These are phyloP conservation scores for Bretschneidera sinensis DNA, from an alignment of 345 rosid genomes.

Conservation along the genomic window DNA sequence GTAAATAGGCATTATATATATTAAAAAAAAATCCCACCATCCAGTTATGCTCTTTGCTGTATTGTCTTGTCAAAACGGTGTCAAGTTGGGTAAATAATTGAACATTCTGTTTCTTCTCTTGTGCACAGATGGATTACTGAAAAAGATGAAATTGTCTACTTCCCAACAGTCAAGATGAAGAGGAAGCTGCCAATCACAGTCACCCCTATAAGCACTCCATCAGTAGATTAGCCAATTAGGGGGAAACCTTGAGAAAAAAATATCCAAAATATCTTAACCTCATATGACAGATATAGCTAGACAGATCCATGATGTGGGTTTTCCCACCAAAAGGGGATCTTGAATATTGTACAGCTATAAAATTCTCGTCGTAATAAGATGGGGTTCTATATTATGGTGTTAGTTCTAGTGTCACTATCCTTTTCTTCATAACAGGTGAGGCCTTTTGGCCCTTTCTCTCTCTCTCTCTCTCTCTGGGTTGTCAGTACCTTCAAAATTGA, in stretches of 20 bases:
- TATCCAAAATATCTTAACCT: too few species aligned
- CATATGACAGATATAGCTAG: too few species aligned
- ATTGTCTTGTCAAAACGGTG: background rate
- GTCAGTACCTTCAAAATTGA: conserved; percentile 17
- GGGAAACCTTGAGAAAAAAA: too few species aligned
- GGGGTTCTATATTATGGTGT: conserved; percentile 17
- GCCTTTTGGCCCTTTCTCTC: background rate
- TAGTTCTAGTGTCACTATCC: conserved; percentile 39
- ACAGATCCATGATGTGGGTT: too few species aligned
- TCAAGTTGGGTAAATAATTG: background rate
- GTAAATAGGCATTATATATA: background rate
- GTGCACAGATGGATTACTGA: conserved; percentile 58
- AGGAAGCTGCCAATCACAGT: conserved; percentile 57
- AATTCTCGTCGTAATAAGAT: background rate
- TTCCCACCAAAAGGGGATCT: too few species aligned
- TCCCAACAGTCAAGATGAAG: conserved; percentile 70
- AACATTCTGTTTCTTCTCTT: background rate
- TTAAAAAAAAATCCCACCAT: background rate
- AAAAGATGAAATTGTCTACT: conserved; percentile 52
- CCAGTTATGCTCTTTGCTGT: background rate
- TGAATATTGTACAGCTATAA: background rate
- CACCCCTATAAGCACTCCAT: conserved; percentile 16
- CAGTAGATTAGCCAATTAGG: too few species aligned
- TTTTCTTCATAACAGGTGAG: conserved; percentile 8
- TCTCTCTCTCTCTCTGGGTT: background rate